Conservation (phyloP, 2,329 filamentous ascomycete genomes). For the Colletotrichum destructivum region DNA sequence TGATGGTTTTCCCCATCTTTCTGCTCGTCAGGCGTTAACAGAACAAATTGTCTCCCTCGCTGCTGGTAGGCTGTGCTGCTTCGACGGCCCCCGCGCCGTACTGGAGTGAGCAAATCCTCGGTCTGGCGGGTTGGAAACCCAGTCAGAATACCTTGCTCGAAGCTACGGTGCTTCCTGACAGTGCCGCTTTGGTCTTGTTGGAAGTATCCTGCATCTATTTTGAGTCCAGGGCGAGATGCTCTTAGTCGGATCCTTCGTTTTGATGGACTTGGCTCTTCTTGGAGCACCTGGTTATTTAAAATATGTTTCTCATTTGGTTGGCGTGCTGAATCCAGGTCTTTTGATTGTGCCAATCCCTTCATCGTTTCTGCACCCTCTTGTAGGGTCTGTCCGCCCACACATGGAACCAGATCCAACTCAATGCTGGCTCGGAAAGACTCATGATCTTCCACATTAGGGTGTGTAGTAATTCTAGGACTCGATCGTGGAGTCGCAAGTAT, state of each 20-base stretch:
- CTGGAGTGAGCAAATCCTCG: slow-evolving; percentile 16
- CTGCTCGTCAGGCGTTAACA: neutral
- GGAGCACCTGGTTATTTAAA: neutral
- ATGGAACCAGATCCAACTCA: neutral
- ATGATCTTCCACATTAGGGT: slow-evolving; percentile 19
- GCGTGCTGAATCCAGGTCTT: neutral
- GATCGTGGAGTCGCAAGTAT: slow-evolving; percentile 34
- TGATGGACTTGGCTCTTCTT: slow-evolving; percentile 20
- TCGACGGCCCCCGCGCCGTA: neutral
- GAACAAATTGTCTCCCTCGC: slow-evolving; percentile 23
- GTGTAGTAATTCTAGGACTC: slow-evolving; percentile 27
- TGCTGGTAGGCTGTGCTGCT: slow-evolving; percentile 9
- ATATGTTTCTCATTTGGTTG: neutral
- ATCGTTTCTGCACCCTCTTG: neutral
- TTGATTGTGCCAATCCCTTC: neutral
- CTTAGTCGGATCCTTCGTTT: slow-evolving; percentile 51
- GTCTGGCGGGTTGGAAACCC: neutral
- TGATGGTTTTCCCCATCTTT: neutral
- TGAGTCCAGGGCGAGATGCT: slow-evolving; percentile 30
- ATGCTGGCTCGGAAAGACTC: slow-evolving; percentile 35
- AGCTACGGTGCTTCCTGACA: slow-evolving; percentile 5
- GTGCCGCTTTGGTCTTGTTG: slow-evolving; percentile 18
- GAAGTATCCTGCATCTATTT: neutral
- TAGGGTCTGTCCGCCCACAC: neutral
- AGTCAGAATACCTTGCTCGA: neutral